These are phyloP conservation scores for Suhomyces kunorum DNA, from an alignment of 1,139 yeast species.

Conservation along the genomic window DNA sequence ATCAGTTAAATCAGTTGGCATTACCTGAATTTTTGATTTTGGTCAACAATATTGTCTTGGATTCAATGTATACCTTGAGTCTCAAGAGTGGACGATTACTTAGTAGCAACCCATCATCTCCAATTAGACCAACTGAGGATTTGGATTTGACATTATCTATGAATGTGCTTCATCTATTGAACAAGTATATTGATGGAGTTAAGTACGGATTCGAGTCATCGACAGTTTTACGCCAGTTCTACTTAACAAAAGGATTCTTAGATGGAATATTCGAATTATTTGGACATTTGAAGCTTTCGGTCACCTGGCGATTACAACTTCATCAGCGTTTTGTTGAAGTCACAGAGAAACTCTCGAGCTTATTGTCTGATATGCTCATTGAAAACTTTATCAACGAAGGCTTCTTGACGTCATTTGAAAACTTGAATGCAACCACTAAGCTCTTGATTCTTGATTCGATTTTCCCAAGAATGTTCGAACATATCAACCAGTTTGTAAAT, in stretches of 20 bases:
- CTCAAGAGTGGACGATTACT: slow-evolving; percentile 39
- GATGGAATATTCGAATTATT: slow-evolving; percentile 44
- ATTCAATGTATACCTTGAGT: slow-evolving; percentile 36
- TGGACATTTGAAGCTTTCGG: slow-evolving; percentile 34
- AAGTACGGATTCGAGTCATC: slow-evolving; percentile 31
- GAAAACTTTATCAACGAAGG: slow-evolving; percentile 23
- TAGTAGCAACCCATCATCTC: slow-evolving; percentile 39
- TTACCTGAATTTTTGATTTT: slow-evolving; percentile 44
- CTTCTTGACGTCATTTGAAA: slow-evolving; percentile 25
- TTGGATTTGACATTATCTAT: slow-evolving; percentile 29
- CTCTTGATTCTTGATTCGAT: slow-evolving; percentile 36
- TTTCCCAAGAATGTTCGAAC: slow-evolving; percentile 41
- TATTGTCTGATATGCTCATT: slow-evolving; percentile 36
- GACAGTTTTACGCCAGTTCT: slow-evolving; percentile 26
- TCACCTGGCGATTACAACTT: slow-evolving; percentile 28
- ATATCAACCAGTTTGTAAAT: slow-evolving; percentile 37
- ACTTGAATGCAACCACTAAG: slow-evolving; percentile 26
- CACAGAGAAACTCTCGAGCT: slow-evolving; percentile 26
- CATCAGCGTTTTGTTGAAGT: slow-evolving; percentile 23
- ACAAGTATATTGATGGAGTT: slow-evolving; percentile 34
- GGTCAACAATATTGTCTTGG: slow-evolving; percentile 42
- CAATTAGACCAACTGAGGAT: slow-evolving; percentile 18
- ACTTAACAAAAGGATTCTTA: slow-evolving; percentile 35
- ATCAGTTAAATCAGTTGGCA: slow-evolving; percentile 21
- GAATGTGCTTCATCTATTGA: slow-evolving; percentile 39